Base-by-base conservation (phyloP, 495 filamentous ascomycete species). In the Daldinia vernicosa region DNA sequence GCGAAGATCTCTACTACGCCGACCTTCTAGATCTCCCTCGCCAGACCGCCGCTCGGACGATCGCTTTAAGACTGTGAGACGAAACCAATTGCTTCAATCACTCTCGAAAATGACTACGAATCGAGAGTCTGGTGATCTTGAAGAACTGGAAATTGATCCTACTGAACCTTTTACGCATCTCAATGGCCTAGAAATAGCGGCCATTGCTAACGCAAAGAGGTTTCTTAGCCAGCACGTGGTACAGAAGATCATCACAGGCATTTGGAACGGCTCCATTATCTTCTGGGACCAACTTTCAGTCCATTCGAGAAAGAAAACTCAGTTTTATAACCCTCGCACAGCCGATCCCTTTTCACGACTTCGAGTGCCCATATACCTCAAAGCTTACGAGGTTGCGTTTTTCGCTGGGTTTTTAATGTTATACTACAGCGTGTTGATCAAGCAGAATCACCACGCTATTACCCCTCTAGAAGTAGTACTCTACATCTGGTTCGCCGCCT, bases 181-280 rank as follows among this genome's bases (percentile, higher is more conserved):
- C 53, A 97, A 94, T 79, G 93, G 92, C 14, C 81, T 98, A 15
- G 95, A 98, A 76, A 94, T 98, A 74, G 95, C 94, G 39, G 89
- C 91, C 39, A 89, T 97, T 32, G 91, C 91, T n/a, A 88, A 91
- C 68, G 93, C 94, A 26, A 98, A 97, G 79, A 90, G 90, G 32
- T 98, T 97, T 71, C 85, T 97, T 14, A 92, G 92, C 76, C 94
- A 97, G 77, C 84, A 84, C 56, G 86, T 93, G 7, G 91, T 98
- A 32, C 95, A 98, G 74, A 91, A 90, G 68, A 90, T 97, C 62
- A 89, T 97, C 47, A 89, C 93, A 61, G 91, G 92, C 47, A 94
- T 97, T 60, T 97, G 95, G 95, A 89, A 89, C 51, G 95, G 94
- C 22, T 89, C 94, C 62, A 97, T 98, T 65, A 89, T 94, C 17